phyloP scores from a whole-genome alignment of 2,329 filamentous ascomycete genomes.

The Juglanconis juglandina region DNA sequence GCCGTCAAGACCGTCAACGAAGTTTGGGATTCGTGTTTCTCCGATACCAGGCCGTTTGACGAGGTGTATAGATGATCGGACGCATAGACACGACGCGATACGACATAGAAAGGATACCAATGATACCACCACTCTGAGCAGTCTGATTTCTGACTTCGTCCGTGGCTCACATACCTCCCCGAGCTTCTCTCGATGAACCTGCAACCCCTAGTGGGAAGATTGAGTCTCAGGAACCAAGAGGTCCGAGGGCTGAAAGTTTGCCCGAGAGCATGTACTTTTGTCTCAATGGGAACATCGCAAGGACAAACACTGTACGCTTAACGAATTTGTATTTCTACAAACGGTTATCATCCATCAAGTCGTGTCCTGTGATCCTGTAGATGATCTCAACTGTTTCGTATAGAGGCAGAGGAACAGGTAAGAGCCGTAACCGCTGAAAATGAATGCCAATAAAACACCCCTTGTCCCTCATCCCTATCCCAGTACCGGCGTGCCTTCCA shows the following conservation, averaged over 20 bases:
- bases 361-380: slow-evolving; percentile 5
- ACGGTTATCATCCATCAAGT: not conserved
- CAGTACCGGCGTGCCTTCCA: not conserved
- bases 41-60: slow-evolving; percentile 91
- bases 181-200: not conserved
- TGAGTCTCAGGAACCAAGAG: not conserved
- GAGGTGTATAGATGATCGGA: slow-evolving; percentile 76
- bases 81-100: not conserved
- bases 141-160: not conserved
- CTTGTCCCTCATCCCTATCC: slow-evolving; percentile 2
- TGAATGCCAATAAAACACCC: slow-evolving; percentile 10
- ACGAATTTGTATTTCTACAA: slow-evolving; percentile 12
- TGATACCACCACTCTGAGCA: slow-evolving; percentile 14
- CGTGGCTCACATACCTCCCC: not conserved
- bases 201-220: not conserved
- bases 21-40: slow-evolving; percentile 98
- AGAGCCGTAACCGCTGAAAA: slow-evolving; percentile 10
- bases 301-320: slow-evolving; percentile 6
- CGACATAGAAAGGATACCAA: slow-evolving; percentile 6
- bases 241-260: too few species aligned
- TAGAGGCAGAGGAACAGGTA: not conserved
- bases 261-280: not conserved
- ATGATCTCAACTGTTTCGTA: not conserved
- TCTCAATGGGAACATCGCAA: not conserved
- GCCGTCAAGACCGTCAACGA: slow-evolving; percentile 87